phyloP scores from a whole-genome alignment of 1,284 basidiomycete species.

The Phaffia rhodozyma region DNA sequence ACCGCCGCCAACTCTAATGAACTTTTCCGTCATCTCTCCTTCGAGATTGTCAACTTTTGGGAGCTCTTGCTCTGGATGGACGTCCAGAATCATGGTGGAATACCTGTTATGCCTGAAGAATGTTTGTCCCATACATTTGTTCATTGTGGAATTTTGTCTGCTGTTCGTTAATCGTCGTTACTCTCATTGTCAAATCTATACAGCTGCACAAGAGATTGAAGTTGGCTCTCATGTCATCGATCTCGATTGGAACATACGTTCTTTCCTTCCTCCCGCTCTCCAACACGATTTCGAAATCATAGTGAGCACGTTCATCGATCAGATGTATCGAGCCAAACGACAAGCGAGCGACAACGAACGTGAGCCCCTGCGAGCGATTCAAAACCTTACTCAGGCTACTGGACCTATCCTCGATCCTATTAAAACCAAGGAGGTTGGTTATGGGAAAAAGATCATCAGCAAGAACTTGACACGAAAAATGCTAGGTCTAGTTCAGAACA shows the following conservation, averaged over 20 bases:
- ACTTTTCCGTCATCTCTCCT: slow-evolving; percentile 83
- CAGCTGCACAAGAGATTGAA: slow-evolving; percentile 26
- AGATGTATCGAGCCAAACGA: slow-evolving; percentile 66
- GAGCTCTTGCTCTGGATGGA: slow-evolving; percentile 96
- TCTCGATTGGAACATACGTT: slow-evolving; percentile 91
- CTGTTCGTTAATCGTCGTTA: background rate
- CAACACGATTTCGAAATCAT: slow-evolving; percentile 65
- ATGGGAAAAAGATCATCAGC: slow-evolving; percentile 60
- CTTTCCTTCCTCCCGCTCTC: slow-evolving; percentile 74
- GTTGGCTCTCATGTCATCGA: slow-evolving; percentile 50
- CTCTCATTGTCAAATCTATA: background rate
- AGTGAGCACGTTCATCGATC: slow-evolving; percentile 73
- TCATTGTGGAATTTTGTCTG: background rate
- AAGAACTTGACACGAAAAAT: slow-evolving; percentile 72
- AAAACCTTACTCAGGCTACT: slow-evolving; percentile 46
- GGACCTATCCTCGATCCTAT: slow-evolving; percentile 42
- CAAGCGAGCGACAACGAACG: slow-evolving; percentile 43
- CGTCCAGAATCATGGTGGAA: slow-evolving; percentile 79
- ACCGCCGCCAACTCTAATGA: slow-evolving; percentile 90
- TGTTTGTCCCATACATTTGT: slow-evolving; percentile 17
- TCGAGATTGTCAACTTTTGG: slow-evolving; percentile 82
- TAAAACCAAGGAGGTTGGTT: slow-evolving; percentile 58
- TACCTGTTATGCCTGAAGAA: slow-evolving; percentile 57
- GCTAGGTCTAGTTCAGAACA: slow-evolving; percentile 55
- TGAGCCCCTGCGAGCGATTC: slow-evolving; percentile 61